Evolutionary conservation across 768 basidiomycete species (phyloP).

Genomic region (Tricholoma saponaceum): DNA sequence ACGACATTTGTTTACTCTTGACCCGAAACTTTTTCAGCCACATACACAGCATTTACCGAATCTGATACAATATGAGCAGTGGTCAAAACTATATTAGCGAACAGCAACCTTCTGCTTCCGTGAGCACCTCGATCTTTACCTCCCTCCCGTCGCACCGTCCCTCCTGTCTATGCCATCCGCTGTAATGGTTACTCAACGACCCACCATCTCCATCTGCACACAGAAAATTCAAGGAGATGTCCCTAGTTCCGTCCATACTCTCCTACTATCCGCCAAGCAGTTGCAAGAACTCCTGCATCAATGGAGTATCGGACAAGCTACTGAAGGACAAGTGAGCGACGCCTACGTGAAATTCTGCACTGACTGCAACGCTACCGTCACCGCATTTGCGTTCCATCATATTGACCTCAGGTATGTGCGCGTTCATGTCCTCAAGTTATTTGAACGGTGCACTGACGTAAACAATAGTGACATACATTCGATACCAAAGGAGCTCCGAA

Average conservation of each 20-base stretch:
- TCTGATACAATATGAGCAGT: constrained; percentile 7
- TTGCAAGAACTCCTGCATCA: constrained; percentile 68
- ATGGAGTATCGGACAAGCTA: constrained; percentile 60
- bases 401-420: constrained; percentile 62
- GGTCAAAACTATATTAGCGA: too few relatives aligned
- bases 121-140: constrained; percentile 7
- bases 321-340: constrained; percentile 77
- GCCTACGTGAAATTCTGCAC: constrained; percentile 87
- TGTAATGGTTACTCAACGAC: constrained; percentile 11
- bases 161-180: background rate
- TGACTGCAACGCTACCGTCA: constrained; percentile 79
- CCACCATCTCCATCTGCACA: constrained; percentile 15
- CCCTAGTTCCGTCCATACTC: constrained; percentile 52
- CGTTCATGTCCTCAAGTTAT: background rate
- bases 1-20: background rate
- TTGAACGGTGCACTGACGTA: background rate
- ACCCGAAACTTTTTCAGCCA: constrained; percentile 2
- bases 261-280: constrained; percentile 80
- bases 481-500: constrained; percentile 59
- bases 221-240: constrained; percentile 42
- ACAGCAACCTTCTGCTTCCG: constrained; percentile 2
- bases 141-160: background rate
- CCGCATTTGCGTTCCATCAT: constrained; percentile 66
- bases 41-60: constrained; percentile 12
- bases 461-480: constrained; percentile 54